Base-by-base conservation (phyloP, 1,139 yeast genomes). In the Yarrowia galli region DNA sequence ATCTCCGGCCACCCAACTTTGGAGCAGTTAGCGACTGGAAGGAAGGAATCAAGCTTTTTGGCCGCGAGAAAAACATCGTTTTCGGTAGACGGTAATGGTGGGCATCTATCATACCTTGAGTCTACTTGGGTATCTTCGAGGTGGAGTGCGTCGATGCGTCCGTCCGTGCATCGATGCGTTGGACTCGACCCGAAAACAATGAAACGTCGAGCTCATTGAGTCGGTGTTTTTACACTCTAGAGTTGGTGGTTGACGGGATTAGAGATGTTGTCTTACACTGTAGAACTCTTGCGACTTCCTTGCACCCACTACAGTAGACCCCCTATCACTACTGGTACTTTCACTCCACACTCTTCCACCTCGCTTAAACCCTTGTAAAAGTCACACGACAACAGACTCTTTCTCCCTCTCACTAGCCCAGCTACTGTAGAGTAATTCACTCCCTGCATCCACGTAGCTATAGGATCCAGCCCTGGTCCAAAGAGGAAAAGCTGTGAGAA, bases 141-240 rank as follows among this genome's bases (percentile, higher is more conserved):
- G 58, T 51, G 58, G 58, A 51, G 58, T 35, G 43, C 42, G 28
- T 36, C 23, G 28, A 13, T 51, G 58, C 43, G 58, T 51, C 58
- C 58, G 58, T 15, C 1, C 9, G 8, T 51, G 58, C 58, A 16
- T 51, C 28, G 2, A 16, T 12, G 22, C 16, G 13, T 28, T 10
- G 8, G 36, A 13, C 18, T 15, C 2, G 20, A 5, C 42, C n/a
- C n/a, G 15, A 36, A 36, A 16, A 36, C 40, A 7, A 3, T 5
- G n/a, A 12, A 15, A 2, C 40, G 32, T 28, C 32, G n/a, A 36
- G 40, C n/a, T 36, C 38, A 1, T 36, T 5, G 16, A 36, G 40
- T 16, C 40, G 40, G n/a, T 36, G 1, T 36, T 12, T 36, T 8
- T 2, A 36, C 40, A 36, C 6, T 1, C 15, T 35, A 9, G 15